Evolutionary conservation across 805 yeast species (phyloP), one percentile per base, ranked within the genome.

Genomic region (Yarrowia alimentaria): DNA sequence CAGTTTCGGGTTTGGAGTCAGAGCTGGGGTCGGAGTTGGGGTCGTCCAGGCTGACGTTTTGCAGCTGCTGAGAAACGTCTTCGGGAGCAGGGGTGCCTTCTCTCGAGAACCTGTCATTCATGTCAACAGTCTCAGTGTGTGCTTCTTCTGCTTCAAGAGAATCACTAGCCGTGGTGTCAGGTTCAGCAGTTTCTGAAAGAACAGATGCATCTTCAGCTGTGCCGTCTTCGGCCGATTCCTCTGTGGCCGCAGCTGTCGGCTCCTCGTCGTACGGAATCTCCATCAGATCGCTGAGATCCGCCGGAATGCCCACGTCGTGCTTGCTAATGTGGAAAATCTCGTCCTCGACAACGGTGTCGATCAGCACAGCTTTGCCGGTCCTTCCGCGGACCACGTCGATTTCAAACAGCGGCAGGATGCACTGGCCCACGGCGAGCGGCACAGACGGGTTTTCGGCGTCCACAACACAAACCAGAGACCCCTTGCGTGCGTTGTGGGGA

Each of bases 341-440:
- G 62, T 91, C 99, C 3, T 78, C 83, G 13, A 76, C 64, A 24
- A 73, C 74, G 58, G 88, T 95, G n/a, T 79, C 58, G 4, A 88
- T 69, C 40, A 76, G 73, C 0, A 90, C 94, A 0, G 93, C 96
- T 22, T 84, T 78, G 10, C 98, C 99, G 12, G 74, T 73, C 12
- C 75, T 70, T 0, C 88, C 89, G n/a, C 74, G 65, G 1, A 78
- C 83, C 2, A 57, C 52, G 3, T 56, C 29, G 10, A 55, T 52
- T 17, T 37, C 31, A 70, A 61, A 31, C 68, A 30, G 67, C 57
- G 54, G 85, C 78, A 9, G 35, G 16, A 43, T 30, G 21, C 50
- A 43, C 37, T 73, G 62, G 2, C 96, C 96, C 20, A 90, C 76
- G 0, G 94, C 96, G 60, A 77, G 72, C 0, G 80, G 73, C 9